These are phyloP conservation scores for Pulveroboletus sp. DNA, from an alignment of 768 basidiomycete genomes.

Conservation along the genomic window DNA sequence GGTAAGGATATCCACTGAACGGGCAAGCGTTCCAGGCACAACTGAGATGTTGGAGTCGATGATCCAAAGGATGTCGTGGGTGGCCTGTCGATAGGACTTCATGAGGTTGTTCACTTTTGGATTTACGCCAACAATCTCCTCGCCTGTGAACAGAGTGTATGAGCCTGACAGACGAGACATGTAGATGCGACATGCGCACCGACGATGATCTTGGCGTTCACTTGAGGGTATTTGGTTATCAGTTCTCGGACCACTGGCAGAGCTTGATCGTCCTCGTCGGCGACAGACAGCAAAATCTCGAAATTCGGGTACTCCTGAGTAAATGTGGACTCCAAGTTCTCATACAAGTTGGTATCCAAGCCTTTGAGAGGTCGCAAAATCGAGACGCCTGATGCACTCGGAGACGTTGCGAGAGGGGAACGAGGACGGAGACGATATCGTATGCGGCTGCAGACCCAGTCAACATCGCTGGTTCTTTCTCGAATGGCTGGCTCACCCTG, in stretches of 20 bases:
- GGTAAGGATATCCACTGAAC: constrained; percentile 75
- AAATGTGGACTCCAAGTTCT: constrained; percentile 93
- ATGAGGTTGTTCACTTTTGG: constrained; percentile 98
- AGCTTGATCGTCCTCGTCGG: constrained; percentile 85
- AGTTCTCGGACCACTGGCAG: constrained; percentile 77
- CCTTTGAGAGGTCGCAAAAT: constrained; percentile 94
- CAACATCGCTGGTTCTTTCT: neutral
- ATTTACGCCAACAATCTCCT: constrained; percentile 83
- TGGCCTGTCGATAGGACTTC: constrained; percentile 73
- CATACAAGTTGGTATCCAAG: constrained; percentile 90
- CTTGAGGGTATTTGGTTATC: constrained; percentile 69
- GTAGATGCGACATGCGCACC: constrained; percentile 43
- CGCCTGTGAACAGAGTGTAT: constrained; percentile 45
- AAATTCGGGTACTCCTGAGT: constrained; percentile 86
- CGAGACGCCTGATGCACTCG: constrained; percentile 77
- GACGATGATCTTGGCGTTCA: constrained; percentile 68
- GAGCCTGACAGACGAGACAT: neutral
- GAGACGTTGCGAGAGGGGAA: constrained; percentile 52
- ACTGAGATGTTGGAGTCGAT: constrained; percentile 92
- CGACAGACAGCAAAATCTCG: constrained; percentile 88
- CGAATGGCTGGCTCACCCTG: constrained; percentile 51
- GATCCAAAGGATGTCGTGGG: constrained; percentile 91
- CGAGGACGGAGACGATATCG: constrained; percentile 67
- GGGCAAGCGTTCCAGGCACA: constrained; percentile 71
- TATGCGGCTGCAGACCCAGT: constrained; percentile 49